Evolutionary conservation across 1,284 basidiomycete genomes (phyloP).

Genomic region (Inonotus hispidus): DNA sequence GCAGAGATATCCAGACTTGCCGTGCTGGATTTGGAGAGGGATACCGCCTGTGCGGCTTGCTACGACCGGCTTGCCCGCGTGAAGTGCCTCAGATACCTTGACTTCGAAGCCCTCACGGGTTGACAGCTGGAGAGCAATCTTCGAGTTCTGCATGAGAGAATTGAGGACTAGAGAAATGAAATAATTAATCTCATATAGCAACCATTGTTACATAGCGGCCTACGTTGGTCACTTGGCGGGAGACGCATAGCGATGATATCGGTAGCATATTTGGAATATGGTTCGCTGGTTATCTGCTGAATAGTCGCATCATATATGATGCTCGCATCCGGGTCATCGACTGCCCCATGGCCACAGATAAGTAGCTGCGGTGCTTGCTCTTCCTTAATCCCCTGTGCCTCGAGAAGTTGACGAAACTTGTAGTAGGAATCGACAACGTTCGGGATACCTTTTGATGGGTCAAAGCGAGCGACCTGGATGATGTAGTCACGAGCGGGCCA

Average conservation of each 20-base stretch:
- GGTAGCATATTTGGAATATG: constrained; percentile 52
- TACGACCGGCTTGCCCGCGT: constrained; percentile 78
- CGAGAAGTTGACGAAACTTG: constrained; percentile 64
- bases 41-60: constrained; percentile 82
- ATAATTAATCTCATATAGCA: background rate
- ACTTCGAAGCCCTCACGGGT: constrained; percentile 89
- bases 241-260: constrained; percentile 77
- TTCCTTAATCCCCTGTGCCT: constrained; percentile 41
- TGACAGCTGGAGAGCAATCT: constrained; percentile 73
- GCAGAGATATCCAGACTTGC: constrained; percentile 78
- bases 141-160: constrained; percentile 69
- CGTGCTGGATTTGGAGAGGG: constrained; percentile 79
- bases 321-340: constrained; percentile 80
- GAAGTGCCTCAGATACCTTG: constrained; percentile 86
- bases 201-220: constrained; percentile 22
- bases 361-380: constrained; percentile 74
- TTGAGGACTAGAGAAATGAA: constrained; percentile 52
- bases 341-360: constrained; percentile 83
- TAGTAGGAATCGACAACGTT: constrained; percentile 80
- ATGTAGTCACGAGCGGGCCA: constrained; percentile 81
- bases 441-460: constrained; percentile 71
- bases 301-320: constrained; percentile 80
- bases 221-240: constrained; percentile 75
- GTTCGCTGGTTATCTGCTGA: constrained; percentile 46
- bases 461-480: constrained; percentile 83